Base-by-base conservation (phyloP, 2,329 filamentous ascomycete species). In the Aplosporella prunicola region DNA sequence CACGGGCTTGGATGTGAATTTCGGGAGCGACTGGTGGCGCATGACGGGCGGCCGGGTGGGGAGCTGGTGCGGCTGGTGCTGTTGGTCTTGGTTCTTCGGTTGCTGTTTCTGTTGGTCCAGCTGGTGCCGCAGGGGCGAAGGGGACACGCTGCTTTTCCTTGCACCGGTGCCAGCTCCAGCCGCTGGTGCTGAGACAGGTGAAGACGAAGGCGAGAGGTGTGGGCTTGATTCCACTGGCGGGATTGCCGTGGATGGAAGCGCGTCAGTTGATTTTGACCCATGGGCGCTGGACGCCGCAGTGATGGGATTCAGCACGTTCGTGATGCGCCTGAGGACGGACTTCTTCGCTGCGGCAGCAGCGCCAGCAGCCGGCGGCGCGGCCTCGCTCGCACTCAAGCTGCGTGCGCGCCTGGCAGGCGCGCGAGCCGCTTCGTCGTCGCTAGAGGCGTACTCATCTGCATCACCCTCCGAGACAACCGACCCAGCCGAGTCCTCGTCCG, bases 1-100 rank as follows among this genome's bases (percentile, higher is more conserved):
- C 1, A 84, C 76, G 0, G 82, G 76, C 5, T 75, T 76, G 34
- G 80, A 87, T 0, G 78, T 80, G 55, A 89, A 89, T 24, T 75
- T 74, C 29, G 72, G 67, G 13, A 68, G 62, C 2, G 75, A 79
- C 15, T 70, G 64, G 36, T 75, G 68, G 5, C 71, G 62, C 2
- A 72, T 71, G 7, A 72, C 57, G 10, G 59, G 57, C 5, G 73
- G 74, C 20, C 68, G 22, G 27, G 35, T 9, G 23, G 27, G 6
- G 35, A 37, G 20, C 26, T 31, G 35, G 24, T 15, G 15, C 31
- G 28, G 22, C 22, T 8, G 6, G 20, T 31, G 35, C 20, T 38
- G 11, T 38, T 20, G 20, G 27, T 26, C 10, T 15, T 23, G 13
- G 15, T 26, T 20, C 20, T 20, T 14, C 8, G 27, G 26, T 11